These are phyloP conservation scores for Phyllosticta capitalensis DNA, from an alignment of 2,329 filamentous ascomycete species.

Conservation along the genomic window DNA sequence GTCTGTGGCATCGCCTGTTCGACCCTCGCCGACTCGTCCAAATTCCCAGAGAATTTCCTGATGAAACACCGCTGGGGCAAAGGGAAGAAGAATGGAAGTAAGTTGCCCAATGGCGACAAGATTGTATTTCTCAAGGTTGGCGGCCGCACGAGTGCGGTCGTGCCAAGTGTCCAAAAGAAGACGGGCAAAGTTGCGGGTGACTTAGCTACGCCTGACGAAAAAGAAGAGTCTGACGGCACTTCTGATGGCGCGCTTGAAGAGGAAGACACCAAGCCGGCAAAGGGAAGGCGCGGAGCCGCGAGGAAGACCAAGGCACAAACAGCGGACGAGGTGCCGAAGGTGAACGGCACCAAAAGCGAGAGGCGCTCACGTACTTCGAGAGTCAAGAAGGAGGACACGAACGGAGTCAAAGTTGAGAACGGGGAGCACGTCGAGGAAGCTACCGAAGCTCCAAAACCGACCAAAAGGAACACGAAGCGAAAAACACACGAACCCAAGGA, in stretches of 20 bases:
- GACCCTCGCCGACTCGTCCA: conserved; percentile 66
- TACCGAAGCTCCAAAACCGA: neutral
- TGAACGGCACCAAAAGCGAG: neutral
- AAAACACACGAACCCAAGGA: neutral
- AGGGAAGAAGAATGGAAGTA: conserved; percentile 61
- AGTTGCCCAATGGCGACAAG: conserved; percentile 73
- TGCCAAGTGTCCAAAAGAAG: conserved; percentile 81
- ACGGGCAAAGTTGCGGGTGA: conserved; percentile 50
- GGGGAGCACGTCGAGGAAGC: conserved; percentile 1
- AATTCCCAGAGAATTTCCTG: conserved; percentile 70
- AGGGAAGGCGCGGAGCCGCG: conserved; percentile 15
- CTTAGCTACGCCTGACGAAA: conserved; percentile 18
- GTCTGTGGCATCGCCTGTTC: conserved; percentile 75
- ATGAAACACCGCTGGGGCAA: conserved; percentile 88
- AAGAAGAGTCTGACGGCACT: conserved; percentile 21
- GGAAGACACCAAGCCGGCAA: conserved; percentile 16
- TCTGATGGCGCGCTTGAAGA: conserved; percentile 15
- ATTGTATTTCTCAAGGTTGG: conserved; percentile 83
- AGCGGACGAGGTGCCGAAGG: conserved; percentile 2
- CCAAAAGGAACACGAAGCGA: neutral
- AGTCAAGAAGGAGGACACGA: neutral
- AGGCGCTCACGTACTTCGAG: neutral
- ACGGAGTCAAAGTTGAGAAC: conserved; percentile 9
- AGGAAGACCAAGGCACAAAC: conserved; percentile 4
- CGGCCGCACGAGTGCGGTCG: conserved; percentile 81